Conservation (phyloP, 129 eudicot species). For the Lonicera japonica region DNA sequence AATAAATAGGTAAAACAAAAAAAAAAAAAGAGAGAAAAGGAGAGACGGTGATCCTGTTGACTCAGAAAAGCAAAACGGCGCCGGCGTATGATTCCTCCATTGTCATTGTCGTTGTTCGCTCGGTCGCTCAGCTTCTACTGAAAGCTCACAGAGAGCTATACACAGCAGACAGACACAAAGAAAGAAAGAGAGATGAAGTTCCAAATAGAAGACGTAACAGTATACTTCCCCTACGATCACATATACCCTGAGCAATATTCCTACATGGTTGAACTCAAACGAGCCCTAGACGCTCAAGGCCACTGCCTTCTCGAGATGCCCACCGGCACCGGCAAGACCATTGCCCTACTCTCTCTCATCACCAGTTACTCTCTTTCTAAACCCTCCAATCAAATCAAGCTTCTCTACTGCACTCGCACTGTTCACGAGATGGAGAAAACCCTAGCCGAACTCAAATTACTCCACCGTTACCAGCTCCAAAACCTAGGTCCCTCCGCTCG, state of each 20-base stretch:
- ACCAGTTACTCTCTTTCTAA: conserved; percentile 82
- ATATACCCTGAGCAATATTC: conserved; percentile 89
- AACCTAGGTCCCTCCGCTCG: conserved; percentile 55
- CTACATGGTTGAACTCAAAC: conserved; percentile 92
- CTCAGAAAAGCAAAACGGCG: background rate
- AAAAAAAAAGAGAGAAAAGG: background rate
- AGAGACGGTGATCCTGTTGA: background rate
- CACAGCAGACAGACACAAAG: background rate
- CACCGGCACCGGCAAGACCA: conserved; percentile 97
- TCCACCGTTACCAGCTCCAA: conserved; percentile 58
- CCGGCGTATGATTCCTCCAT: background rate
- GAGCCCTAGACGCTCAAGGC: conserved; percentile 90
- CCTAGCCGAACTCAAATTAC: conserved; percentile 64
- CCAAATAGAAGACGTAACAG: conserved; percentile 88
- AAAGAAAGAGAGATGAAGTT: conserved; percentile 46
- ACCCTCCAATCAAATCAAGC: conserved; percentile 63
- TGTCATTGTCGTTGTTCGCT: too few species aligned
- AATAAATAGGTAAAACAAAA: too few species aligned
- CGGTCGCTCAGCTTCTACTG: background rate
- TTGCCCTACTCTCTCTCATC: conserved; percentile 79
- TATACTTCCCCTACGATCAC: conserved; percentile 92
- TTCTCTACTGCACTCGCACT: conserved; percentile 91
- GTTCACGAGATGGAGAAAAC: conserved; percentile 99
- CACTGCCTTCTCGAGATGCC: conserved; percentile 97
- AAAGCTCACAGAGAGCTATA: background rate